These are phyloP conservation scores for Alternaria solani DNA, from an alignment of 2,329 filamentous ascomycete genomes.

Conservation along the genomic window DNA sequence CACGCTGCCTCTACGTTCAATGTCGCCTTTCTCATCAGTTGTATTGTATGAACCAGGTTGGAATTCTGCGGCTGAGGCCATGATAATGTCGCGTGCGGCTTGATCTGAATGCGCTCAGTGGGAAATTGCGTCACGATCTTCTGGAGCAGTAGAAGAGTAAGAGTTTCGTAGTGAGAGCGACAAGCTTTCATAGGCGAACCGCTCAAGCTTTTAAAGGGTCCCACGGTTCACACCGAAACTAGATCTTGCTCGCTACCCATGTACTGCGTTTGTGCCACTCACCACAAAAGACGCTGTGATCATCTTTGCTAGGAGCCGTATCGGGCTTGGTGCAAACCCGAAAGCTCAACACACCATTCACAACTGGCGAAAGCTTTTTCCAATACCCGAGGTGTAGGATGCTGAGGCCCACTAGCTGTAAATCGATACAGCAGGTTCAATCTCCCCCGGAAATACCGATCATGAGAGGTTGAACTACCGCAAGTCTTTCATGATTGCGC, in stretches of 20 bases:
- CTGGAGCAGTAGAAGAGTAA: not conserved
- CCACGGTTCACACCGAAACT: not conserved
- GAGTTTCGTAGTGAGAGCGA: not conserved
- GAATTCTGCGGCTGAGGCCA: slow-evolving; percentile 22
- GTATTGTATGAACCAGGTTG: slow-evolving; percentile 2
- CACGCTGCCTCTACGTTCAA: slow-evolving; percentile 38
- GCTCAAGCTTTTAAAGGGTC: slow-evolving; percentile 7
- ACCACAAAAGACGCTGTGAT: slow-evolving; percentile 16
- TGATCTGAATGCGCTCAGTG: not conserved
- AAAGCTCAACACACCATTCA: slow-evolving; percentile 9
- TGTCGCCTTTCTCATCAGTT: slow-evolving; percentile 15
- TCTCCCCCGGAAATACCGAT: slow-evolving; percentile 1
- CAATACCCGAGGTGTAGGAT: not conserved
- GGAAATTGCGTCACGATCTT: not conserved
- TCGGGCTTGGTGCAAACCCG: slow-evolving; percentile 4
- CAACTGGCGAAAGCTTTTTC: not conserved
- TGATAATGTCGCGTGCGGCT: slow-evolving; percentile 8
- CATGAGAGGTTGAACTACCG: not conserved
- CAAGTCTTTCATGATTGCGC: not conserved
- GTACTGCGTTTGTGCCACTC: slow-evolving; percentile 4
- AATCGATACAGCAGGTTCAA: slow-evolving; percentile 10
- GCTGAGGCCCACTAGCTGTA: slow-evolving; percentile 4
- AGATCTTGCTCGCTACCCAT: not conserved
- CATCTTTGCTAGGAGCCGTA: slow-evolving; percentile 3
- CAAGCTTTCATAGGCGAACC: not conserved